Conservation (phyloP, 352 stramenopile genomes). For the Globisporangium nagaii region DNA sequence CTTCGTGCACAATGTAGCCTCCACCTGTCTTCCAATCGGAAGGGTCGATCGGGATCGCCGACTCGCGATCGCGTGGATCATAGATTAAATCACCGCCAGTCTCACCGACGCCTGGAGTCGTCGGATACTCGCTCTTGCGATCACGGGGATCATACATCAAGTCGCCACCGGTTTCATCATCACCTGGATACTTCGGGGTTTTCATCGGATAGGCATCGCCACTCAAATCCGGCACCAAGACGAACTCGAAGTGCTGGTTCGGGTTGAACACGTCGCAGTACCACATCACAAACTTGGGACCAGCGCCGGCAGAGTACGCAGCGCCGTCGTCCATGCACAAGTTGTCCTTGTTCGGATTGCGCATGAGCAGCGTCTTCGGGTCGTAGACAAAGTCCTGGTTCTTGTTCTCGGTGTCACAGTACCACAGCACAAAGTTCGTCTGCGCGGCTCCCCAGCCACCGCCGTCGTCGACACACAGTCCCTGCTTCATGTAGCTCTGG, state of each 20-base stretch:
- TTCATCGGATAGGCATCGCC: too few relatives aligned
- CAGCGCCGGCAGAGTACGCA: neutral
- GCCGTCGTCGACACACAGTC: neutral
- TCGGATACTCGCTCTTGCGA: too few relatives aligned
- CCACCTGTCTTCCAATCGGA: too few relatives aligned
- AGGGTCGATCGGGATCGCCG: too few relatives aligned
- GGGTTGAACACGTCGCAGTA: slow-evolving; percentile 13
- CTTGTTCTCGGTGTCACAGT: slow-evolving; percentile 1
- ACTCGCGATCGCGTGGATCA: too few relatives aligned
- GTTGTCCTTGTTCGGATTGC: slow-evolving; percentile 20
- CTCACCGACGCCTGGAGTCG: too few relatives aligned
- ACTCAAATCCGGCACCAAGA: slow-evolving; percentile 6
- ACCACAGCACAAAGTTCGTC: slow-evolving; percentile 1
- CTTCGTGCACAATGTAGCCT: too few relatives aligned
- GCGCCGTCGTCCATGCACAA: slow-evolving; percentile 33
- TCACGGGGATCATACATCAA: too few relatives aligned
- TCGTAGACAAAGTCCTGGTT: slow-evolving; percentile 22
- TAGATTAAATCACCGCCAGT: too few relatives aligned
- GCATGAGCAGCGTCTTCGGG: slow-evolving; percentile 18
- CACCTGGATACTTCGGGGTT: too few relatives aligned
- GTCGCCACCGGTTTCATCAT: too few relatives aligned
- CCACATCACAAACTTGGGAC: slow-evolving; percentile 13
- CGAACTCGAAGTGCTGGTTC: slow-evolving; percentile 36
- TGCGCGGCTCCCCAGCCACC: neutral
- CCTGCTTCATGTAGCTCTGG: neutral